Base-by-base conservation (phyloP, 2,329 filamentous ascomycete genomes). In the Sporothrix brasiliensis region DNA sequence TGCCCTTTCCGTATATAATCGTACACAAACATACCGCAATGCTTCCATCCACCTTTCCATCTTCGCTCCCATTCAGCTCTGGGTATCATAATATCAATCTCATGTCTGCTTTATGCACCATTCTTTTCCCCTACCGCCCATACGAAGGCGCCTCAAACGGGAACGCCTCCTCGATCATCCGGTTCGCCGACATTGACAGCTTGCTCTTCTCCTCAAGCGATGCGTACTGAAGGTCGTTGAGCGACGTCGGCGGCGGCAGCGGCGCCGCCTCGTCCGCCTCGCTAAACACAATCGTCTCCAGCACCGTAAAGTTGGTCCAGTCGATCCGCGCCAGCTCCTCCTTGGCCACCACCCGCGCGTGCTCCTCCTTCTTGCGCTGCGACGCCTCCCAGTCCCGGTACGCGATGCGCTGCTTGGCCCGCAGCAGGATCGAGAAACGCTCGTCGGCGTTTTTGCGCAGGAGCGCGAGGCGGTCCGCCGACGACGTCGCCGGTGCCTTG, bases 301-400 rank as follows among this genome's bases (percentile, higher is more conserved):
- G 93, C 24, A 99, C 91, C 47, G 94, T 90, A 76, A 99, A 99
- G 78, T 98, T 94, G 77, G 97, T 92, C 95, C 95, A 99, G 80
- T 99, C 95, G 73, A 99, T 95, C 76, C 95, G 91, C 0, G 91
- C 91, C 79, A 95, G 89, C 69, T 88, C 84, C 27, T 85, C 82
- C 76, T 90, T 89, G 79, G 97, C 92, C 76, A 93, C 89, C 77
- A 96, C 92, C 53, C 91, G 91, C 61, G 91, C 91, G 73, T 94
- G 89, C 77, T 96, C 93, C 76, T 97, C 93, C 77, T 94, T 93
- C 83, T 94, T 92, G 79, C 94, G 94, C 81, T 97, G 92, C 69
- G 89, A 83, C 75, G 95, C 92, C 76, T 95, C 91, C 77, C 89
- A 92, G 79, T 92, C 93, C 74, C 91, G 86, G 85, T 94, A 98